phyloP scores from a whole-genome alignment of 495 filamentous ascomycete species.

The Podospora anserina region DNA sequence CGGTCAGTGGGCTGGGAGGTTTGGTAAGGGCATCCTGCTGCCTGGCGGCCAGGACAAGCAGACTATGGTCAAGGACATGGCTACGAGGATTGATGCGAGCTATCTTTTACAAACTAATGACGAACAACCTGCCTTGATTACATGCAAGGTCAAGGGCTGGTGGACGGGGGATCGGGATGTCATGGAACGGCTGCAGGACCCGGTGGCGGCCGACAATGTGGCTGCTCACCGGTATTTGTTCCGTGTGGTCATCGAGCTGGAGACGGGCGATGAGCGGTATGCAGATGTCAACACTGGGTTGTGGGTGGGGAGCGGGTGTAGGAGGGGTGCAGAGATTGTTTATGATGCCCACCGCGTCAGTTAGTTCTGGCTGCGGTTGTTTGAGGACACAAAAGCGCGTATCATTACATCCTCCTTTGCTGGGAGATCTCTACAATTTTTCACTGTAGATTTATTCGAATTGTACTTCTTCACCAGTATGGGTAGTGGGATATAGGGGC shows the following conservation, averaged over 20 bases:
- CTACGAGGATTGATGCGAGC: slow-evolving; percentile 27
- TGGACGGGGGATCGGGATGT: slow-evolving; percentile 30
- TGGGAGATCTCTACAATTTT: background rate
- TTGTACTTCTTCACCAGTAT: no score
- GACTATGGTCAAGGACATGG: slow-evolving; percentile 26
- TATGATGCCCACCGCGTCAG: slow-evolving; percentile 34
- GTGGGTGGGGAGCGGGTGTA: slow-evolving; percentile 30
- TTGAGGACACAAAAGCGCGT: background rate
- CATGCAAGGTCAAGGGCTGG: slow-evolving; percentile 33
- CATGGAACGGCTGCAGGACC: slow-evolving; percentile 32
- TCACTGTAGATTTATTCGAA: background rate
- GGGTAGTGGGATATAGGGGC: no score
- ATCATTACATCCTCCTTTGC: background rate
- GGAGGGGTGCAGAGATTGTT: slow-evolving; percentile 33
- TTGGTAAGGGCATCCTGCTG: slow-evolving; percentile 31
- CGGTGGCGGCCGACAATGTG: slow-evolving; percentile 33
- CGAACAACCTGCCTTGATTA: slow-evolving; percentile 30
- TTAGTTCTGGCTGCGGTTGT: slow-evolving; percentile 10
- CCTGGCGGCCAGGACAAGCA: slow-evolving; percentile 31
- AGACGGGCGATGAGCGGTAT: slow-evolving; percentile 34
- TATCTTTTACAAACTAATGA: slow-evolving; percentile 34
- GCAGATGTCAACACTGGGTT: slow-evolving; percentile 25
- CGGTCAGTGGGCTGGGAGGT: slow-evolving; percentile 32
- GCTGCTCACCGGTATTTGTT: slow-evolving; percentile 28
- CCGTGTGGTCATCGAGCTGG: slow-evolving; percentile 29